Percentiles rank a stretch among this genome's conserved stretches.
These are phyloP conservation scores for Gaeumannomyces tritici DNA, from an alignment of 2,329 filamentous ascomycete genomes.

Conservation along the genomic window DNA sequence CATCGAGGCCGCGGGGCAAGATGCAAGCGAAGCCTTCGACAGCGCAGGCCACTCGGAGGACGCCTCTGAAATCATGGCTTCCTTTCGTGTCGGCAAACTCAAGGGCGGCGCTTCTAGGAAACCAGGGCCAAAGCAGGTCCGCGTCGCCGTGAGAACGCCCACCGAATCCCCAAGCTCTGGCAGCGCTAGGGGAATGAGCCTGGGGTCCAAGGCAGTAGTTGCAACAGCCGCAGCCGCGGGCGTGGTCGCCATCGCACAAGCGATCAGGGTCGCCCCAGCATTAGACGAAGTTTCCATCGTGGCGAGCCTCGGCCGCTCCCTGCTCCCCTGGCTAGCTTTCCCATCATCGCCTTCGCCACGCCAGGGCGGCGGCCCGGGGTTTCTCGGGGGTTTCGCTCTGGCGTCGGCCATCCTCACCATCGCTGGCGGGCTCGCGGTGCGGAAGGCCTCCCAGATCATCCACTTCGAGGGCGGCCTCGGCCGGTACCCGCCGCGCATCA, in stretches of 20 bases:
- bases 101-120: constrained; percentile 16
- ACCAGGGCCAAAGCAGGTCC: constrained; percentile 3
- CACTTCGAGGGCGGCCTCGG: constrained; percentile 21
- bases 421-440: constrained; percentile 18
- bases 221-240: neutral
- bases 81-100: constrained; percentile 26
- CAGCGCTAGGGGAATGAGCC: neutral
- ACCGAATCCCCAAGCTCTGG: neutral
- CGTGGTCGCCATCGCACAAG: neutral
- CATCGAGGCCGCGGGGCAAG: neutral
- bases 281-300: neutral
- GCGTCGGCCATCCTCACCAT: constrained; percentile 23
- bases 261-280: neutral
- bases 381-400: constrained; percentile 26
- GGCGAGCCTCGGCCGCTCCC: neutral
- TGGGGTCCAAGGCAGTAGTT: neutral
- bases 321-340: constrained; percentile 12
- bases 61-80: constrained; percentile 26
- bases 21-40: constrained; percentile 62
- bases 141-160: neutral
- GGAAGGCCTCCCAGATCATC: constrained; percentile 20
- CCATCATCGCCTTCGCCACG: constrained; percentile 2
- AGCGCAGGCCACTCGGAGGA: constrained; percentile 73
- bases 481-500: constrained; percentile 27
- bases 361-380: constrained; percentile 14